Base-by-base conservation (phyloP, 768 basidiomycete genomes). In the Termitomyces eurrhizus region DNA sequence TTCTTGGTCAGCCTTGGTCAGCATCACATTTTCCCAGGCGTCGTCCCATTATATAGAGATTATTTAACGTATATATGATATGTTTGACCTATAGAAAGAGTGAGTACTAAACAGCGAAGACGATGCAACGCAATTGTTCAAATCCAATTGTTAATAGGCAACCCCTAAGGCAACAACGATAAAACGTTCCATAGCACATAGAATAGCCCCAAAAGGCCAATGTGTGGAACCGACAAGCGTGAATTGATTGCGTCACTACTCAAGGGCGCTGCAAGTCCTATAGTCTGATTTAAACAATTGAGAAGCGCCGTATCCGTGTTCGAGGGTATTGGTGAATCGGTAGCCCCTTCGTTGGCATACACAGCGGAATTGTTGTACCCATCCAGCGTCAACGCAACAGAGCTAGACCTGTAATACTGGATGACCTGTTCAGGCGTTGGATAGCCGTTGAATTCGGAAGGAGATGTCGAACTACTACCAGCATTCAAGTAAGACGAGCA, bases 371-470 rank as follows among this genome's bases (percentile, higher is more conserved):
- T 81, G 65, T 88, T 87, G 66, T 89, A 89, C 0, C 83, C 83
- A 58, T 89, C 83, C 7, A 88, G 71, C 1, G 84, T 78, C 21
- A 89, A 74, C 1, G 77, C 81, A 37, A 87, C 77, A 50, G 81
- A 85, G 65, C 84, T 86, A 1, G 84, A 80, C 21, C 88, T 83
- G 65, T 85, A 90, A 69, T 88, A 90, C 57, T 88, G 82, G 16
- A 88, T 65, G 0, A 85, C 66, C 66, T 74, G 59, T 13, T 66
- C 64, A 7, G 65, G 59, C 32, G 9, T 39, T 0, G 59, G 59
- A 62, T 61, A 13, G 64, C 56, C n/a, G 62, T 51, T 42, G 14
- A 41, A 58, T 14, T 33, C 26, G 46, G 36, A 60, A 21, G 58
- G 52, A 48, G 42, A 52, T 7, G 35, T 14, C 14, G 60, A 62